A percentile compares a stretch with the other conserved stretches of the same genome.
phyloP scores from a whole-genome alignment of 805 yeast genomes.

The Lachancea quebecensis region DNA sequence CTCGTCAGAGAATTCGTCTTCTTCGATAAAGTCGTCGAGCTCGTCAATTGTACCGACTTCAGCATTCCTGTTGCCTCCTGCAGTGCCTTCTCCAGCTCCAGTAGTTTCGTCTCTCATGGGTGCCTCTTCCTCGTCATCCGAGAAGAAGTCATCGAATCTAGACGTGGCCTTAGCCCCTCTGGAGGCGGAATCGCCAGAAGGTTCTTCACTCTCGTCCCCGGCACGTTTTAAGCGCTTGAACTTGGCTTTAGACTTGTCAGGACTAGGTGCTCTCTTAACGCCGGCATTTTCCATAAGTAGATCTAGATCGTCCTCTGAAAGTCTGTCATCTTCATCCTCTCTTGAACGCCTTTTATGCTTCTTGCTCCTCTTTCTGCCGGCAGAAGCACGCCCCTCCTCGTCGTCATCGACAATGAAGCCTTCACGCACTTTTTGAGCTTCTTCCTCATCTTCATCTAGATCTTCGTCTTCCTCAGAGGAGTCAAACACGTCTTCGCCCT shows the following conservation, averaged over 20 bases:
- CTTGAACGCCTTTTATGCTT: conserved; percentile 39
- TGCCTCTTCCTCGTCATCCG: conserved; percentile 35
- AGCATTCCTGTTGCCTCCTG: conserved; percentile 30
- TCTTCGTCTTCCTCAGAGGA: conserved; percentile 90
- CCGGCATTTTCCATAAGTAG: conserved; percentile 87
- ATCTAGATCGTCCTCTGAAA: conserved; percentile 94
- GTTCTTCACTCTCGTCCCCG: conserved; percentile 35
- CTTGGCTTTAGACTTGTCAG: conserved; percentile 37
- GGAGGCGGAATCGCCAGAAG: conserved; percentile 13
- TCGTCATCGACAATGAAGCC: conserved; percentile 94
- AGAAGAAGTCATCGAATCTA: conserved; percentile 37
- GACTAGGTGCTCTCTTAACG: conserved; percentile 40
- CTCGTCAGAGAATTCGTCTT: conserved; percentile 91
- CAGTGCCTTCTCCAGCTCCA: conserved; percentile 9
- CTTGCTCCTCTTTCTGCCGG: conserved; percentile 29
- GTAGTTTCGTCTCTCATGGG: conserved; percentile 17
- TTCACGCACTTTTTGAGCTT: conserved; percentile 71
- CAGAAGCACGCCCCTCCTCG: conserved; percentile 44
- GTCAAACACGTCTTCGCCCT: conserved; percentile 48
- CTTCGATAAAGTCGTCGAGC: conserved; percentile 94
- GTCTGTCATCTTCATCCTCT: conserved; percentile 50
- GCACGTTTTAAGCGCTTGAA: conserved; percentile 84
- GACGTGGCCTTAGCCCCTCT: conserved; percentile 15
- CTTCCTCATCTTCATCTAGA: conserved; percentile 82
- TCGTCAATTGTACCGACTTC: conserved; percentile 54